phyloP scores from a whole-genome alignment of 2,329 filamentous ascomycete species.

The Aspergillus versicolor region DNA sequence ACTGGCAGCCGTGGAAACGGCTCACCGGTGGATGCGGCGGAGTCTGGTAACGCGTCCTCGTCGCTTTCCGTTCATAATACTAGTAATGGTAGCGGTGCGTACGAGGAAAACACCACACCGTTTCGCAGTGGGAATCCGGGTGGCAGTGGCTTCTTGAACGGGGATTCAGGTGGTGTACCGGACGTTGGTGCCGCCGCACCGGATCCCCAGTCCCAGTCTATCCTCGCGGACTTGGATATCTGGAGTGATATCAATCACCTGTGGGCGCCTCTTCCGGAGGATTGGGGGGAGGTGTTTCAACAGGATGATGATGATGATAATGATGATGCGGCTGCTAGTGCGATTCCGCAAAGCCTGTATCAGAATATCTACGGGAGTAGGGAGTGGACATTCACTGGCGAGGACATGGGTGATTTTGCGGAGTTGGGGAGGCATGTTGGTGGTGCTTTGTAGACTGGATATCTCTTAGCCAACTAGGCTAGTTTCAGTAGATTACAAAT shows the following conservation, averaged over 20 bases:
- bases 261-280: not conserved
- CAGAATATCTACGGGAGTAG: not conserved
- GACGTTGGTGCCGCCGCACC: not conserved
- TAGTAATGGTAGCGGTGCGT: too few species aligned
- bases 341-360: not conserved
- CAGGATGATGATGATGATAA: too few species aligned
- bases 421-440: not conserved
- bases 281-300: not conserved
- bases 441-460: not conserved
- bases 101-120: too few species aligned
- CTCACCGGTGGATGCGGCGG: too few species aligned
- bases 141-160: not conserved
- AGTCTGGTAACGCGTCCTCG: too few species aligned
- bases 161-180: not conserved
- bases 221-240: not conserved
- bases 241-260: not conserved
- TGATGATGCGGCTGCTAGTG: not conserved
- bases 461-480: too few species aligned
- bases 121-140: not conserved
- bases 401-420: not conserved
- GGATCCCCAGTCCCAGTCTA: not conserved
- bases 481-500: too few species aligned
- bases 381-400: not conserved
- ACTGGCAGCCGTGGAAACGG: too few species aligned
- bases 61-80: too few species aligned